Evolutionary conservation across 805 yeast species (phyloP), one percentile per base, ranked within the genome.

Genomic region (Candida tammaniensis): DNA sequence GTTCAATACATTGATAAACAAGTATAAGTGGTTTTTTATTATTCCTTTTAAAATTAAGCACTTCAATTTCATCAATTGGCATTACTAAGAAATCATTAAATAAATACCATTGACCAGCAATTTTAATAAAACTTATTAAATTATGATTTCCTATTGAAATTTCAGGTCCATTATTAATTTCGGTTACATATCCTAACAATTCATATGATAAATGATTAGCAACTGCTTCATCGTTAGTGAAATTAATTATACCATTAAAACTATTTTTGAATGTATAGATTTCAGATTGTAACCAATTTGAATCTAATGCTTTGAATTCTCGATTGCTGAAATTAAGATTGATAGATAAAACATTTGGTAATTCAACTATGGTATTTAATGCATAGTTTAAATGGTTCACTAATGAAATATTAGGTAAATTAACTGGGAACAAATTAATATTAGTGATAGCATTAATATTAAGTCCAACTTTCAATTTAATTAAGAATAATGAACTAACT

Each of bases 31-130:
- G 95, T 20, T 76, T 76, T 54, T 93, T 93, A 96, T 96, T 89
- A 65, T 81, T 69, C 31, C 71, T 68, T 1, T 78, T 62, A 30
- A 87, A 59, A 52, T 87, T 77, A 30, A 88, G 68, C 0, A 85
- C 97, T 47, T 93, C 97, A 10, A 71, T 73, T 46, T 82, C 86
- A 1, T 81, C 70, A 1, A 93, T 70, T 16, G 78, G 80, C 47
- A 78, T 74, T 11, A 89, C 98, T 44, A 93, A 63, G 58, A 91
- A 93, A 57, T 93, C 98, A 53, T 93, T 93, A 56, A 93, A 87
- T 52, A 93, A 56, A 50, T 72, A 78, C 98, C 98, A 93, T 47
- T 52, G 52, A 3, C 15, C 27, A 30, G 70, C 70, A 4, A 77
- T 60, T 41, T 71, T 70, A 2, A 74, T 69, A 45, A 73, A 74